Evolutionary conservation across 371 early-diverging fungal species (phyloP), one percentile per base, ranked within the genome.

Genomic region (Mucor circinelloides): DNA sequence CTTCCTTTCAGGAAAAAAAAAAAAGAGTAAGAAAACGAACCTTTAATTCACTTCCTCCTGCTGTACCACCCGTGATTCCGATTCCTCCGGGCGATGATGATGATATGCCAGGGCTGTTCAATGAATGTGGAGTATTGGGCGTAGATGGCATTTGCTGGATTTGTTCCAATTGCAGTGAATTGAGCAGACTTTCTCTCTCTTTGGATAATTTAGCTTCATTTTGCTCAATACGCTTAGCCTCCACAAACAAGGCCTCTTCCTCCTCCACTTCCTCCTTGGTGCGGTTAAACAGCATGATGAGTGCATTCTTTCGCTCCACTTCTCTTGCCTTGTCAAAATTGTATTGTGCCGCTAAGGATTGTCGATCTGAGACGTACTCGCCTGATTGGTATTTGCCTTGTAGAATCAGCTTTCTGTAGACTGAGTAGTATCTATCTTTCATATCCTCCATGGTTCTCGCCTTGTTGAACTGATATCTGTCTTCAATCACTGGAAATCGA

Each of bases 181-280:
- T 87, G 30, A 91, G 78, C 62, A 93, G 65, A 57, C 81, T 81
- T 62, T 95, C 94, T 36, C 96, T 87, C 63, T 95, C 94, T 30
- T 81, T 82, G 2, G 88, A 73, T 55, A 95, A 82, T 64, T 83
- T 78, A 19, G 82, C 82, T 75, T 95, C 93, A 60, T 90, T 91
- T 42, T 85, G 84, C 64, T 95, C 94, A 44, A 95, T 89, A 36
- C 91, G 84, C 15, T 89, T 85, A 4, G 93, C 90, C 74, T 95
- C 94, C 32, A 88, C 62, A 34, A 89, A 85, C 21, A 97, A 73
- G 15, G 85, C 81, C 65, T 92, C 93, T 67, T 95, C 96, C 70
- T 96, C 95, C 77, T 92, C 87, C 25, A 94, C 87, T 69, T 95
- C 89, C 59, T 93, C 95, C 17, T 85, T 79, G 9, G 93, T 88